Evolutionary conservation across 345 rosid genomes (phyloP).

Genomic region (Gossypium turneri): DNA sequence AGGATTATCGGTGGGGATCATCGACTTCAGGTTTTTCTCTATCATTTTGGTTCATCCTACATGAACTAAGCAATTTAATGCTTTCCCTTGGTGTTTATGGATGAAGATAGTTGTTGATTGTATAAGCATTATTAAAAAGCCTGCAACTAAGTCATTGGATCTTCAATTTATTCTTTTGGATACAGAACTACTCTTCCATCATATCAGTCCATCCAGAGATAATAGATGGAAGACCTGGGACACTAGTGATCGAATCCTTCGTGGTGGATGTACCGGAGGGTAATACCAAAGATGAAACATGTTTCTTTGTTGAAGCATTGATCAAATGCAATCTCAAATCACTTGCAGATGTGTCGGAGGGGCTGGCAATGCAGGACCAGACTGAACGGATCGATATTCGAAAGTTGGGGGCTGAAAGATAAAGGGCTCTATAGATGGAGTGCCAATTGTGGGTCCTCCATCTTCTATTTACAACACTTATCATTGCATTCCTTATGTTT

Average conservation of each 20-base stretch:
- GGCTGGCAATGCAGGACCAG: slow-evolving; percentile 67
- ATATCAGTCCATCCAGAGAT: slow-evolving; percentile 89
- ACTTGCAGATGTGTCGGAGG: slow-evolving; percentile 80
- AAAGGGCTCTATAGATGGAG: slow-evolving; percentile 38
- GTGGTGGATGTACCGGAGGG: slow-evolving; percentile 94
- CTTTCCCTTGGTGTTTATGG: neutral
- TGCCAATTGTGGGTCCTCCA: slow-evolving; percentile 31
- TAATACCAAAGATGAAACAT: slow-evolving; percentile 92
- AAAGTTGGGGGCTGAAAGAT: slow-evolving; percentile 2
- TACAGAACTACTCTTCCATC: slow-evolving; percentile 90
- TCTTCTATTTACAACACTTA: slow-evolving; percentile 4
- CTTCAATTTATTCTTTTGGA: neutral
- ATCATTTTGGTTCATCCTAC: neutral
- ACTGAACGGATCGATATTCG: slow-evolving; percentile 49
- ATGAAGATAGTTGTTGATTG: neutral
- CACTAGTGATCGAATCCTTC: slow-evolving; percentile 83
- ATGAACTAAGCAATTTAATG: neutral
- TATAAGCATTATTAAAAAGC: neutral
- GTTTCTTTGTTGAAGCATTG: slow-evolving; percentile 87
- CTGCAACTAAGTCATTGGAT: neutral
- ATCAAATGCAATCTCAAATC: slow-evolving; percentile 92
- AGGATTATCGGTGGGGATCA: slow-evolving; percentile 84
- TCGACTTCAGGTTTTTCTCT: slow-evolving; percentile 50
- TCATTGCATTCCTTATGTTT: slow-evolving; percentile 1
- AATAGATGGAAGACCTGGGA: slow-evolving; percentile 75